Base-by-base conservation (phyloP, 306 rosid species). In the Cercis canadensis region DNA sequence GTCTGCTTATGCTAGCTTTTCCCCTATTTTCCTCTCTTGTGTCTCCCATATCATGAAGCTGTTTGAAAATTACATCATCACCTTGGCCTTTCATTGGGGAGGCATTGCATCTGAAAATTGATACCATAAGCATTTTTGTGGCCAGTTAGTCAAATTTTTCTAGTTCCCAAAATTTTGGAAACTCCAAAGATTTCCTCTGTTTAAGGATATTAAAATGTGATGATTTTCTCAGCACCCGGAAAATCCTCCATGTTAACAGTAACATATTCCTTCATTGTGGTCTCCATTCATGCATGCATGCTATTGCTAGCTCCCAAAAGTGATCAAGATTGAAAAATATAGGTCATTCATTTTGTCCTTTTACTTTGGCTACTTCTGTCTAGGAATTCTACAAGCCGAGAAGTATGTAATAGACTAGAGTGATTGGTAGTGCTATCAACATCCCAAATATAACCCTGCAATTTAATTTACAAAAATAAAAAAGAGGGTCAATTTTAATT, bases 391-490 rank as follows among this genome's bases (percentile, higher is more conserved):
- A 85, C 85, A 85, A 65, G 57, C 89, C 87, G 44, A 85, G 78
- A 57, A 85, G 63, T 54, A 85, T 85, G 76, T 85, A 85, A 78
- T 85, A 85, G 50, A 85, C 54, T 17, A 85, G 75, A 31, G 89
- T 85, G 41, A 85, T 85, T 65, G 89, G 89, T 2, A 85, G 67
- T n/a, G 89, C 89, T 73, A 85, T 85, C 76, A 85, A 66, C 89
- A 85, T 85, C 57, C 89, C 89, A 73, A 85, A 85, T 57, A 85
- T 85, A 66, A 85, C 89, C 79, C 89, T 85, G 85, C 72, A 76
- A 52, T 46, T 40, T 69, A 34, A 37, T 16, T 37, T 15, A 6
- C 11, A 14, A 2, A 61, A 17, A 5, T 11, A 37, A 66, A 64
- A 9, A 37, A 1, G 3, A 7, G 31, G 34, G 13, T 64, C 31